phyloP scores from a whole-genome alignment of 2,329 filamentous ascomycete species.

The Saccharata proteae region DNA sequence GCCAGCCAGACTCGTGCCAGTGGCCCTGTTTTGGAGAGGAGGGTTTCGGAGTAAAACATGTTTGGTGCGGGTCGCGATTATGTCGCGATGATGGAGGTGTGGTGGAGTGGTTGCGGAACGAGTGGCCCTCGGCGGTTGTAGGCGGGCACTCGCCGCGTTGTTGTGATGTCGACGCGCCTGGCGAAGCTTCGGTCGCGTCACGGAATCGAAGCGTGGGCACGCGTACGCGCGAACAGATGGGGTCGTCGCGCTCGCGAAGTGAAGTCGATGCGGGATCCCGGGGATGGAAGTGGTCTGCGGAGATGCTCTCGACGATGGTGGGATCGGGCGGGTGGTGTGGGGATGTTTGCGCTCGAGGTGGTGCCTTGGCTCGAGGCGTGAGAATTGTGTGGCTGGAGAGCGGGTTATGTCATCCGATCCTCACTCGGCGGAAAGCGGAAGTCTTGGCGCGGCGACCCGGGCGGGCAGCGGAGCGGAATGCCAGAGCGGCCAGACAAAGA shows the following conservation, averaged over 20 bases:
- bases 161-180: constrained; percentile 7
- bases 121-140: constrained; percentile 2
- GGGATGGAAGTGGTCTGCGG: neutral
- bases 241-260: too few relatives aligned
- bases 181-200: too few relatives aligned
- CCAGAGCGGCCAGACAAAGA: too few relatives aligned
- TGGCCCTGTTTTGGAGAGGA: constrained; percentile 93
- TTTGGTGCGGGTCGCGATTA: too few relatives aligned
- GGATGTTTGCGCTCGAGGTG: neutral
- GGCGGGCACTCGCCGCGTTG: constrained; percentile 7
- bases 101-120: too few relatives aligned
- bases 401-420: constrained; percentile 7
- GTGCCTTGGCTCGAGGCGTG: neutral
- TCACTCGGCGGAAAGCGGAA: too few relatives aligned
- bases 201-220: constrained; percentile 7
- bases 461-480: too few relatives aligned
- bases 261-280: neutral
- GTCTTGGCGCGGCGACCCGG: constrained; percentile 2
- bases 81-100: too few relatives aligned
- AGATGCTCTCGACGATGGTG: constrained; percentile 1
- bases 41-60: constrained; percentile 97
- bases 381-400: constrained; percentile 7
- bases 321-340: constrained; percentile 1
- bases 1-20: constrained; percentile 96
- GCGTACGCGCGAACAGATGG: constrained; percentile 6